phyloP scores from a whole-genome alignment of 1,139 yeast genomes.

The Geotrichum cucujoidarum region DNA sequence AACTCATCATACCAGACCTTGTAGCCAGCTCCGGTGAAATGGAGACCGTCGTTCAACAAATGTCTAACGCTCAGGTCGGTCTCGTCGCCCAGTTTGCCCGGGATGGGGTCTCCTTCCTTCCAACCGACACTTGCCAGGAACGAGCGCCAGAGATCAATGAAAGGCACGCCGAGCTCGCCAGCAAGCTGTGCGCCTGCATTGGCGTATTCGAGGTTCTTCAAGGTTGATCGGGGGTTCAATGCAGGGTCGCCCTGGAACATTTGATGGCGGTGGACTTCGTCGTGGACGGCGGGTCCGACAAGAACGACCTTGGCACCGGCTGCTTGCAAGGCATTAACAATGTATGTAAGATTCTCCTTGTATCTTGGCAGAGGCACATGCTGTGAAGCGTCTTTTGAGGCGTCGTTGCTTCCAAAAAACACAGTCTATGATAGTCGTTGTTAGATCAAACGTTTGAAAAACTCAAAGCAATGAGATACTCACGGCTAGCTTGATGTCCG shows the following conservation, averaged over 20 bases:
- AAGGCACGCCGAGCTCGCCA: slow-evolving; percentile 43
- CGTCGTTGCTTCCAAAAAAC: slow-evolving; percentile 77
- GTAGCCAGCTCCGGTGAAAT: slow-evolving; percentile 60
- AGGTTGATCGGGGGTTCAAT: slow-evolving; percentile 39
- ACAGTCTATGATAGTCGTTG: slow-evolving; percentile 37
- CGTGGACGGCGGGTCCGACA: slow-evolving; percentile 62
- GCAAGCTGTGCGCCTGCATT: slow-evolving; percentile 49
- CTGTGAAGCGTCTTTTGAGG: slow-evolving; percentile 48
- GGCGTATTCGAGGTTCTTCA: slow-evolving; percentile 45
- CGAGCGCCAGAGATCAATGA: slow-evolving; percentile 49
- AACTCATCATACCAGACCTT: slow-evolving; percentile 41
- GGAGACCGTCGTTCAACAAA: slow-evolving; percentile 58
- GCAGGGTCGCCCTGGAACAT: slow-evolving; percentile 21
- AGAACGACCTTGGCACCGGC: slow-evolving; percentile 48
- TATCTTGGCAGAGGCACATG: slow-evolving; percentile 50
- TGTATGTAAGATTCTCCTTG: slow-evolving; percentile 42
- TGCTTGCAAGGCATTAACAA: slow-evolving; percentile 41
- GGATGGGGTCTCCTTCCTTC: slow-evolving; percentile 26
- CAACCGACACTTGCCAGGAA: slow-evolving; percentile 36
- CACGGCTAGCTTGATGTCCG: slow-evolving; percentile 22
- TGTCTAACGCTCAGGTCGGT: slow-evolving; percentile 27
- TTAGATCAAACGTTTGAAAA: background rate
- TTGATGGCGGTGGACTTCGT: slow-evolving; percentile 35
- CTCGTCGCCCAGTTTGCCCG: slow-evolving; percentile 22
- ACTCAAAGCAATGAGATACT: slow-evolving; percentile 5